Evolutionary conservation across 257 asterid genomes (phyloP).

Genomic region (Scutellaria barbata): DNA sequence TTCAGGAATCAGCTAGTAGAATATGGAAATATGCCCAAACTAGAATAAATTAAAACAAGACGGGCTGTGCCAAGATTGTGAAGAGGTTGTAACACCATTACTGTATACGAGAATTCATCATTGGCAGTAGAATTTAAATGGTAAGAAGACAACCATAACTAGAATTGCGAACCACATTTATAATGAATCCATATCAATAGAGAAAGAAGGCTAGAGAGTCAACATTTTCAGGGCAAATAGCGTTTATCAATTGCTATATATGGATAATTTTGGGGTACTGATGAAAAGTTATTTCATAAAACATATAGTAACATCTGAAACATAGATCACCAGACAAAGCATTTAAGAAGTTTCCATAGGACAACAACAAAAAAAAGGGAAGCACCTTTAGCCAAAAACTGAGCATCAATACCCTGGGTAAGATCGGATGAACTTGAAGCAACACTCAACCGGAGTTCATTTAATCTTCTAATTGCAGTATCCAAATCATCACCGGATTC

Average conservation of each 20-base stretch:
- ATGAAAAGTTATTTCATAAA: background rate
- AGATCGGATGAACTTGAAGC: conserved; percentile 50
- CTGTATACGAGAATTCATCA: background rate
- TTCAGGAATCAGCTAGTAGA: conserved; percentile 1
- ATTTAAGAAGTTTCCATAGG: background rate
- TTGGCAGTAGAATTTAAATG: conserved; percentile 21
- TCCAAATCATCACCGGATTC: conserved; percentile 77
- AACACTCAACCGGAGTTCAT: conserved; percentile 79
- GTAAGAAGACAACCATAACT: conserved; percentile 2
- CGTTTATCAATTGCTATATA: background rate
- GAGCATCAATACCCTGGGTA: conserved; percentile 43
- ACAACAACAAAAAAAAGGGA: conserved; percentile 27
- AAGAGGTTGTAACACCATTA: background rate
- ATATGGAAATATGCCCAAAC: conserved; percentile 7
- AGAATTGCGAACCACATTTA: background rate
- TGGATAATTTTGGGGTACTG: background rate
- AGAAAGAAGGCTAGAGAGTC: background rate
- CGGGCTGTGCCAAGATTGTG: background rate
- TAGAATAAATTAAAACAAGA: background rate
- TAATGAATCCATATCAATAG: conserved; percentile 16
- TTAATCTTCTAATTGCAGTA: conserved; percentile 75
- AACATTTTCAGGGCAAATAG: conserved; percentile 25
- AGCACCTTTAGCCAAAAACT: conserved; percentile 54
- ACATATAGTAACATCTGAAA: conserved; percentile 16
- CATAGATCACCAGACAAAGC: conserved; percentile 20